These are phyloP conservation scores for Termitomyces sp. DNA, from an alignment of 768 basidiomycete genomes.

Conservation along the genomic window DNA sequence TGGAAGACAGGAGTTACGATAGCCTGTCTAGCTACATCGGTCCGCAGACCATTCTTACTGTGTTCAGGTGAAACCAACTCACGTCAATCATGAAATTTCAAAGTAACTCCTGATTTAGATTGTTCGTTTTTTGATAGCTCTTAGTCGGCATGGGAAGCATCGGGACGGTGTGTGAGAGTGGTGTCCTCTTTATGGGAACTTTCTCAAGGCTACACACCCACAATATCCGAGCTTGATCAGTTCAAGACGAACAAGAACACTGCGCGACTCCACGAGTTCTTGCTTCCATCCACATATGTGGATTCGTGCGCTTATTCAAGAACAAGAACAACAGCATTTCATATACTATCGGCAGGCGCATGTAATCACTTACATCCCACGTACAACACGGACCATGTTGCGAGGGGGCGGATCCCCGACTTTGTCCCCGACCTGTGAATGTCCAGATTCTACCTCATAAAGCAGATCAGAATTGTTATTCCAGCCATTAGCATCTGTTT, in stretches of 20 bases:
- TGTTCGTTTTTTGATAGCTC: slow-evolving; percentile 9
- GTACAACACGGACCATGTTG: slow-evolving; percentile 11
- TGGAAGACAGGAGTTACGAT: slow-evolving; percentile 3
- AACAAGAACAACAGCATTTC: slow-evolving; percentile 12
- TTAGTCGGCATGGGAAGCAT: slow-evolving; percentile 15
- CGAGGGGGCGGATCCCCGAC: neutral
- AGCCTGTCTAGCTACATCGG: neutral
- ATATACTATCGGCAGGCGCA: neutral
- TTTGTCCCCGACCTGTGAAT: slow-evolving; percentile 3
- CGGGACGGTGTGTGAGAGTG: slow-evolving; percentile 17
- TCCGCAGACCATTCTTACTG: slow-evolving; percentile 9
- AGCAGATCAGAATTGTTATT: neutral
- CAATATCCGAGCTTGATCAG: slow-evolving; percentile 17
- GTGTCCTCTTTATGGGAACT: slow-evolving; percentile 13
- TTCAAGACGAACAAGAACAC: slow-evolving; percentile 12
- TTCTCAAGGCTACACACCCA: slow-evolving; percentile 17
- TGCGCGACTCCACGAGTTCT: slow-evolving; percentile 10
- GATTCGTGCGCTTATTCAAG: slow-evolving; percentile 12
- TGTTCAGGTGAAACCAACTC: slow-evolving; percentile 9
- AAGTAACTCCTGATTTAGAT: slow-evolving; percentile 9
- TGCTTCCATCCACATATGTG: slow-evolving; percentile 13
- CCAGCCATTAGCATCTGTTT: neutral
- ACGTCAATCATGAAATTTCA: slow-evolving; percentile 8
- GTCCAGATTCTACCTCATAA: neutral
- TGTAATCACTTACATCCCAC: slow-evolving; percentile 10